Conservation (phyloP, 2,329 filamentous ascomycete species). For the Scedosporium apiospermum region DNA sequence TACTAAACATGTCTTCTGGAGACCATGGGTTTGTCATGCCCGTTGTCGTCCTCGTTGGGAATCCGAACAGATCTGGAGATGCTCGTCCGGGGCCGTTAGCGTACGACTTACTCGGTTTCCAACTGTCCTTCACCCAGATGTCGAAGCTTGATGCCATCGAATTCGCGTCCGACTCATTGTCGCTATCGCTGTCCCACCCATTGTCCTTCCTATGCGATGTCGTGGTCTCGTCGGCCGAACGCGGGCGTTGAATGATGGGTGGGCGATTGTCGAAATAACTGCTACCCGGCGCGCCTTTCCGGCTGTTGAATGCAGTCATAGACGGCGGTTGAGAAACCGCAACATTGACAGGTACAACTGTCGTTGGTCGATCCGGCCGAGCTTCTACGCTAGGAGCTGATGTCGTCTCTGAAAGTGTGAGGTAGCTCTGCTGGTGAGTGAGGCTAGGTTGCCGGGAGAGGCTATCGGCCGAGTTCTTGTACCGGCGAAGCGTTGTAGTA, state of each 20-base stretch:
- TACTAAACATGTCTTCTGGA: conserved; percentile 30
- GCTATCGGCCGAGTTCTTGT: conserved; percentile 41
- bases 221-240: conserved; percentile 36
- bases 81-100: conserved; percentile 18
- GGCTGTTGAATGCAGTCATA: conserved; percentile 21
- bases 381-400: neutral
- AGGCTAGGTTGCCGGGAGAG: conserved; percentile 21
- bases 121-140: conserved; percentile 48
- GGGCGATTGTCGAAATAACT: conserved; percentile 20
- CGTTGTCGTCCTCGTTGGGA: conserved; percentile 29
- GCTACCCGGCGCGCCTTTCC: conserved; percentile 14
- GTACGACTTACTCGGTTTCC: conserved; percentile 24
- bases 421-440: conserved; percentile 21
- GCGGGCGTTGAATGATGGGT: conserved; percentile 29
- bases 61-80: conserved; percentile 46
- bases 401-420: conserved; percentile 17
- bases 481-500: conserved; percentile 41
- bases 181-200: conserved; percentile 36
- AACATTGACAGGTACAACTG: neutral
- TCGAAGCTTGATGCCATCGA: conserved; percentile 43
- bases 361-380: neutral
- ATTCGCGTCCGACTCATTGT: conserved; percentile 28
- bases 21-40: conserved; percentile 30
- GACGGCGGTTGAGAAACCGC: conserved; percentile 17
- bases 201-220: conserved; percentile 28